These are phyloP conservation scores for Sporothrix inflata DNA, from an alignment of 2,329 filamentous ascomycete species.

Conservation along the genomic window DNA sequence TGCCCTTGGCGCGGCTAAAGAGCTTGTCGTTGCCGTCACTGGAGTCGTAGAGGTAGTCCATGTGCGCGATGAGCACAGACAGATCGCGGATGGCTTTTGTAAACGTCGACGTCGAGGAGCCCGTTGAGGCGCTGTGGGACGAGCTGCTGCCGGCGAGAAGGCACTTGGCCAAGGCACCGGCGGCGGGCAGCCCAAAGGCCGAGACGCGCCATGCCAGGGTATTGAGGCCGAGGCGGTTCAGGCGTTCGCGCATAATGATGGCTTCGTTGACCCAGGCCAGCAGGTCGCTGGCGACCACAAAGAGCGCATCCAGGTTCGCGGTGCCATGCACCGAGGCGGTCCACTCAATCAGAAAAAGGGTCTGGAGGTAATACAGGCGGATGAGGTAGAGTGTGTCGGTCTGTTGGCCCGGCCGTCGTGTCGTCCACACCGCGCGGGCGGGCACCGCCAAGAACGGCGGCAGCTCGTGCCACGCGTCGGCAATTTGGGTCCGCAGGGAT, in stretches of 20 bases:
- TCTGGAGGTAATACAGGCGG: slow-evolving; percentile 28
- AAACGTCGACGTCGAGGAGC: slow-evolving; percentile 3
- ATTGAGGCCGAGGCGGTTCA: slow-evolving; percentile 25
- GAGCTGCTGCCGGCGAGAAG: slow-evolving; percentile 12
- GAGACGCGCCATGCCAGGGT: slow-evolving; percentile 27
- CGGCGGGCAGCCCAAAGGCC: slow-evolving; percentile 26
- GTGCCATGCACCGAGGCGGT: slow-evolving; percentile 22
- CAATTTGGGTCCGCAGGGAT: slow-evolving; percentile 9
- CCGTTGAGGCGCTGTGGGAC: background rate
- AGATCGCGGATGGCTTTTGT: slow-evolving; percentile 22
- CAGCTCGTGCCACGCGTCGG: slow-evolving; percentile 20
- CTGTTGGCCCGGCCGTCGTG: slow-evolving; percentile 15
- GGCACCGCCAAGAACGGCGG: slow-evolving; percentile 22
- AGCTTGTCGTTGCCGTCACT: slow-evolving; percentile 29
- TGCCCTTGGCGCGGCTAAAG: slow-evolving; percentile 26
- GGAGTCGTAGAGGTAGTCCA: slow-evolving; percentile 27
- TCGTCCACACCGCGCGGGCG: slow-evolving; percentile 2
- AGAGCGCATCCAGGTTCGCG: slow-evolving; percentile 18
- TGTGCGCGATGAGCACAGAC: slow-evolving; percentile 26
- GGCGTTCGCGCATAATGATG: slow-evolving; percentile 23
- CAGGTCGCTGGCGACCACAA: slow-evolving; percentile 24
- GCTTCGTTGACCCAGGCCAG: slow-evolving; percentile 29
- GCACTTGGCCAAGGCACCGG: slow-evolving; percentile 24
- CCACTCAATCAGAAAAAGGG: slow-evolving; percentile 27
- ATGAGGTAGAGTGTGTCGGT: slow-evolving; percentile 25